These are phyloP conservation scores for Xylaria sp. DNA, from an alignment of 2,329 filamentous ascomycete genomes.

Conservation along the genomic window DNA sequence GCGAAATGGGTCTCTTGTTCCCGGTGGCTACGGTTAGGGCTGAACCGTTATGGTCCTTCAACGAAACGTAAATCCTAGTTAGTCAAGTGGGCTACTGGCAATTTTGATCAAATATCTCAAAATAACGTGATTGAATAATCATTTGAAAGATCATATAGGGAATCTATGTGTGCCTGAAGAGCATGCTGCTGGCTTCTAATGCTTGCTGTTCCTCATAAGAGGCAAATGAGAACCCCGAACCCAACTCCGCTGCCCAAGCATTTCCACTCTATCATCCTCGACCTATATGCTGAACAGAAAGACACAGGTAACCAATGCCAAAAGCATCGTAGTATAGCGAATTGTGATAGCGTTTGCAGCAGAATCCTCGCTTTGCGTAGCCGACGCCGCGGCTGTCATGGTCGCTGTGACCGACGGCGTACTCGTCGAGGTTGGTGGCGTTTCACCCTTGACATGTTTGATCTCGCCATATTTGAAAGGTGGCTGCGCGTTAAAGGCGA, in stretches of 20 bases:
- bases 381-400: neutral
- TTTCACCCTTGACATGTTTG: constrained; percentile 52
- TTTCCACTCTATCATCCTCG: neutral
- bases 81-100: neutral
- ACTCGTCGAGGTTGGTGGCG: constrained; percentile 17
- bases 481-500: constrained; percentile 56
- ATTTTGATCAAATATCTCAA: neutral
- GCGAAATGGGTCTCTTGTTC: too few relatives aligned
- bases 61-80: too few relatives aligned
- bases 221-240: neutral
- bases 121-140: neutral
- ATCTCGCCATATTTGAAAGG: constrained; percentile 63
- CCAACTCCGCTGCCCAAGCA: constrained; percentile 5
- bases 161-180: neutral
- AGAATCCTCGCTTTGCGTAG: constrained; percentile 11
- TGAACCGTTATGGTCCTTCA: too few relatives aligned
- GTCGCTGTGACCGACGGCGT: constrained; percentile 11
- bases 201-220: neutral
- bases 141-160: neutral
- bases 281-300: neutral
- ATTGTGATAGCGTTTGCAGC: neutral
- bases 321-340: neutral
- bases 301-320: constrained; percentile 6
- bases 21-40: too few relatives aligned
- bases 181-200: neutral